Base-by-base conservation (phyloP, 306 rosid genomes). In the Carpinus fangiana region DNA sequence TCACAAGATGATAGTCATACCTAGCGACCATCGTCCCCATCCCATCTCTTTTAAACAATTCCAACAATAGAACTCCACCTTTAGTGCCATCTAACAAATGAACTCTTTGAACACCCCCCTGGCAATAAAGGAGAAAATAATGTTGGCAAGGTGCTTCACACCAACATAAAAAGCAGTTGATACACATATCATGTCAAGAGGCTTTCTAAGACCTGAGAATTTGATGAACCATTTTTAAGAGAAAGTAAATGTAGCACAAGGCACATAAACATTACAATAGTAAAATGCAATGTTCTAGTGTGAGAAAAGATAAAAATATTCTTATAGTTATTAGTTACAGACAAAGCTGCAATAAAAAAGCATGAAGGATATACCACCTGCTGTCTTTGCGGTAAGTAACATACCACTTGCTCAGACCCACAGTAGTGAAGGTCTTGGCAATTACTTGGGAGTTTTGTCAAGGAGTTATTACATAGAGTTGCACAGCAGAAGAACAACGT, bases 11-110 rank as follows among this genome's bases (percentile, higher is more conserved):
- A 66, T 2, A 18, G 23, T 36, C 88, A 83, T 90, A 90, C 98
- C 99, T 95, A 66, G 99, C 98, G 67, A 96, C 92, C 99, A 96
- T 96, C 7, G 99, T 96, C 77, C 99, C 99, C 98, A 93, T 89
- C 60, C 99, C 99, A 82, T 93, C 99, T 89, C 99, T 91, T 84
- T 87, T 96, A 74, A 90, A 93, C 86, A 96, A 91, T 79, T 96
- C 99, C 89, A 96, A 88, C 83, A 93, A 78, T 78, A 96, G 81
- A 79, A 96, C 98, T 80, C 98, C 99, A 64, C 93, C 87, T 77
- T 86, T 86, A 54, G 99, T 96, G 67, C 98, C 99, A 86, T 96
- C 98, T 79, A 96, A 82, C 87, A 96, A 82, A 90, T 93, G 99
- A 65, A 96, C 99, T 89, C 99, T 91, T 89, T 96, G 96, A 79